Evolutionary conservation across 495 filamentous ascomycete genomes (phyloP), one percentile per base, ranked within the genome.

Genomic region (Aspergillus campestris): DNA sequence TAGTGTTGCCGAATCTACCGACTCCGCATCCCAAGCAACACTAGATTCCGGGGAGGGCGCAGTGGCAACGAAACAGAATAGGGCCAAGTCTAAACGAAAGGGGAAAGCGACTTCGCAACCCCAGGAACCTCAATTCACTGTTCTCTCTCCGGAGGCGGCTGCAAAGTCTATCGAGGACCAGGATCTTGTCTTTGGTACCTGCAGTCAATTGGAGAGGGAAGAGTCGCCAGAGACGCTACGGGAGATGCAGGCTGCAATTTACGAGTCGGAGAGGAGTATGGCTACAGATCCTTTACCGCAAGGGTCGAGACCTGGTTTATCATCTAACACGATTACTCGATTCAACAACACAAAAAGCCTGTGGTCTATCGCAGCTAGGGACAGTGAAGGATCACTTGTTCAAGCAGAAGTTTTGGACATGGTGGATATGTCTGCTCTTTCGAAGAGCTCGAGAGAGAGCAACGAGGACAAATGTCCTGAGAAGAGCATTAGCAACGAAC

Each of bases 121-220:
- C 11, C 59, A 70, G 47, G 51, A 58, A 40, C 36, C 73, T 14
- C 34, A 50, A 15, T 62, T 58, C 53, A 72, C 80, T 5, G 63
- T 94, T 7, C 71, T 89, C 28, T 87, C 88, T 3, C 91, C 91
- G 2, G 69, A 71, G 42, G 80, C 80, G 34, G 91, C 89, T 12
- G 57, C 80, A 35, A 78, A 78, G 47, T 73, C 80, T 49, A 65
- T 84, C n/a, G 69, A 81, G 5, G 67, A 77, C 6, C 91, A 94
- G 58, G 81, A 90, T 49, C 82, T 95, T 49, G 64, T 95, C 2
- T 97, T 97, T 61, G 91, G 90, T 11, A 95, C 89, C 1, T 94
- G 85, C 12, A 95, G 90, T 62, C 91, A 97, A 60, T 67, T 97
- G 12, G 85, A 84, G 38, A 71, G 73, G 42, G 84, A 87, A 32